Percentiles rank a stretch among this genome's conserved stretches.
phyloP scores from a whole-genome alignment of 805 yeast species.

The Pichia nakasei region DNA sequence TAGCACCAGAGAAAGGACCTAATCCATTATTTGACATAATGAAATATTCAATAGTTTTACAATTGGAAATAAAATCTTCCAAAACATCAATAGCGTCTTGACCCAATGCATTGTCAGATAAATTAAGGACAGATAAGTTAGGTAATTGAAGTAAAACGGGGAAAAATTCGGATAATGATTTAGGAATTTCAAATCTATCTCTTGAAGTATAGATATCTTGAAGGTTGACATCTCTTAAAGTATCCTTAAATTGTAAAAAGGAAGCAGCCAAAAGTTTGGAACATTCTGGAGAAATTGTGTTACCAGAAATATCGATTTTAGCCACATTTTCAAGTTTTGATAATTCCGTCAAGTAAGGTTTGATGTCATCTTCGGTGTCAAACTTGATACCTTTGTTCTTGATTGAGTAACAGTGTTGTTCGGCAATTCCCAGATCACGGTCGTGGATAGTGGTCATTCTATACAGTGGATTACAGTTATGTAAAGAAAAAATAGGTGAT shows the following conservation, averaged over 20 bases:
- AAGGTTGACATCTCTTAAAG: conserved; percentile 63
- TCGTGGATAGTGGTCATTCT: conserved; percentile 28
- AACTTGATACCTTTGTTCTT: conserved; percentile 72
- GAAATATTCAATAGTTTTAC: conserved; percentile 74
- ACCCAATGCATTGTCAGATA: conserved; percentile 95
- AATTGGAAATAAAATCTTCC: conserved; percentile 67
- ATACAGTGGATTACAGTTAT: neutral
- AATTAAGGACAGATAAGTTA: conserved; percentile 62
- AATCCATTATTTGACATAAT: conserved; percentile 91
- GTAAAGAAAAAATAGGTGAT: neutral
- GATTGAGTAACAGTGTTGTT: conserved; percentile 47
- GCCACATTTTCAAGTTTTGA: conserved; percentile 29
- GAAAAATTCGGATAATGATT: conserved; percentile 61
- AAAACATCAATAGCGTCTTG: conserved; percentile 88
- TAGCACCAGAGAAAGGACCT: conserved; percentile 96
- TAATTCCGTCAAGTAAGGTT: conserved; percentile 58
- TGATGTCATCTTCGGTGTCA: conserved; percentile 62
- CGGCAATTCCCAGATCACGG: conserved; percentile 32
- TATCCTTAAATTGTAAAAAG: conserved; percentile 32
- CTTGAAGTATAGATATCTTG: conserved; percentile 95
- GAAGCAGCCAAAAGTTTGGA: conserved; percentile 60
- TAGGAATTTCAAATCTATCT: conserved; percentile 88
- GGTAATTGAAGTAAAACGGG: conserved; percentile 65
- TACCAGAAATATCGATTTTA: conserved; percentile 79
- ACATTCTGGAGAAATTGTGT: conserved; percentile 89